These are phyloP conservation scores for Pythium aphanidermatum DNA, from an alignment of 352 stramenopile species.

Conservation along the genomic window DNA sequence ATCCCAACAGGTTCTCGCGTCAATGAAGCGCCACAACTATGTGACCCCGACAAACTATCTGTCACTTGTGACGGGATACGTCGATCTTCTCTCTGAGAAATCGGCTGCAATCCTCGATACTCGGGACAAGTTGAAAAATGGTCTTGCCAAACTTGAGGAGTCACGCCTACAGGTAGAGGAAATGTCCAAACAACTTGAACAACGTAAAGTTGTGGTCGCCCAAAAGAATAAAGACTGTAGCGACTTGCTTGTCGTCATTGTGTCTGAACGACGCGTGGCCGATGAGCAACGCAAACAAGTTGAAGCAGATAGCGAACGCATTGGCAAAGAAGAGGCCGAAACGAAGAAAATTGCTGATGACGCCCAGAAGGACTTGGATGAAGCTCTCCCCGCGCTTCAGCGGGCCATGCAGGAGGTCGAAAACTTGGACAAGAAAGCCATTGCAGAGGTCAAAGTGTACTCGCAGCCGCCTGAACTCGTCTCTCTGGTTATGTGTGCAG, in stretches of 20 bases:
- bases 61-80: conserved; percentile 90
- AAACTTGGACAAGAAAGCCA: conserved; percentile 93
- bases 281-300: conserved; percentile 94
- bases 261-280: conserved; percentile 89
- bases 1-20: conserved; percentile 75
- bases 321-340: conserved; percentile 87
- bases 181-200: conserved; percentile 81
- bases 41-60: conserved; percentile 93
- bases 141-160: conserved; percentile 78
- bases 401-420: conserved; percentile 92
- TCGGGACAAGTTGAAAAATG: conserved; percentile 79
- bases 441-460: conserved; percentile 95
- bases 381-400: conserved; percentile 91
- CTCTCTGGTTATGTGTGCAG: conserved; percentile 91
- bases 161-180: conserved; percentile 77
- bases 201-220: conserved; percentile 87
- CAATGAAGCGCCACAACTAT: conserved; percentile 93
- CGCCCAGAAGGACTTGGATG: conserved; percentile 92
- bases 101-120: conserved; percentile 65
- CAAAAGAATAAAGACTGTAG: conserved; percentile 94
- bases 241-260: conserved; percentile 92
- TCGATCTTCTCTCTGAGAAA: conserved; percentile 75
- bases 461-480: conserved; percentile 89
- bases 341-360: conserved; percentile 94
- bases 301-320: conserved; percentile 90